Evolutionary conservation across 192 early-diverging fungal genomes (phyloP).

Genomic region (Coemansia sp.): DNA sequence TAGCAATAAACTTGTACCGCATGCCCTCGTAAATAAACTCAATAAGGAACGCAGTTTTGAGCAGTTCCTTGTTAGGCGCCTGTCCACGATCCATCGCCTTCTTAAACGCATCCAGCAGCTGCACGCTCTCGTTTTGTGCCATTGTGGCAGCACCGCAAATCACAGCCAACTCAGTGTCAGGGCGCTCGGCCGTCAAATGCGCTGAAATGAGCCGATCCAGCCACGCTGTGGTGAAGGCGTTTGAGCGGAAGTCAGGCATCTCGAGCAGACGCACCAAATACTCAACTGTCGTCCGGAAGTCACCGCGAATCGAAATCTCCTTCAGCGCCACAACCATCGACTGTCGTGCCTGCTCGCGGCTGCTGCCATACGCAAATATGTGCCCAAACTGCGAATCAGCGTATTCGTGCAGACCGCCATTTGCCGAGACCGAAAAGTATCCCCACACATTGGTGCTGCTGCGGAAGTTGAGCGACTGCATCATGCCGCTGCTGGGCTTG

Average conservation of each 20-base stretch:
- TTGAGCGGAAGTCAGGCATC: conserved; percentile 82
- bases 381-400: conserved; percentile 99
- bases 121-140: conserved; percentile 66
- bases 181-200: conserved; percentile 86
- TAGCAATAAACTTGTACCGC: conserved; percentile 86
- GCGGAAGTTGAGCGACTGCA: conserved; percentile 96
- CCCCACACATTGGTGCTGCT: conserved; percentile 97
- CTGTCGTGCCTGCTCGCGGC: conserved; percentile 87
- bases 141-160: conserved; percentile 90
- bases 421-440: conserved; percentile 95
- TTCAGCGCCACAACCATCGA: conserved; percentile 97
- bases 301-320: conserved; percentile 96
- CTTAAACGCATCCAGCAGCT: conserved; percentile 71
- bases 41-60: conserved; percentile 71
- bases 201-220: conserved; percentile 87
- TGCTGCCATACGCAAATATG: conserved; percentile 95
- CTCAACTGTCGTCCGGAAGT: conserved; percentile 98
- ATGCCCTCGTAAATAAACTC: conserved; percentile 92
- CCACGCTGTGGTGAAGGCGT: conserved; percentile 93
- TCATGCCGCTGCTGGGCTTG: conserved; percentile 95
- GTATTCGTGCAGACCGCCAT: conserved; percentile 96
- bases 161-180: conserved; percentile 84
- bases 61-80: conserved; percentile 70
- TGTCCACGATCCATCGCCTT: conserved; percentile 89
- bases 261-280: conserved; percentile 93